Evolutionary conservation across 805 yeast genomes (phyloP), one percentile per base, ranked within the genome.

Genomic region (Kodamaea fukazawae): DNA sequence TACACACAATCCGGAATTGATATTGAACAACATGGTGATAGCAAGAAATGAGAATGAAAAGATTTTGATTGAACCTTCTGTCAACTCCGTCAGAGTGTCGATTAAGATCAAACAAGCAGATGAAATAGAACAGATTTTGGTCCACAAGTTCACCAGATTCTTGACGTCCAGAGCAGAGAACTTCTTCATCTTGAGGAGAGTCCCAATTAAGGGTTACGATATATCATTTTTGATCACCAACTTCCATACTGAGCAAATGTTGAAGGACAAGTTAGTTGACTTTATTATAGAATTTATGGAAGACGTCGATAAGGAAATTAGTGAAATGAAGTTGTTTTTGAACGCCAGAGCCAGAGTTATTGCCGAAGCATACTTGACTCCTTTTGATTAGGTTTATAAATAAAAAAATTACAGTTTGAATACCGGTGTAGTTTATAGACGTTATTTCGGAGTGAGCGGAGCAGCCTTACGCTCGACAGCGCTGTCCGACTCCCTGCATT

Each of bases 261-360:
- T 90, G 67, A 91, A 93, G 68, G 90, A 84, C 54, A 93, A 93
- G 66, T 76, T 93, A 53, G 96, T 93, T 32, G 99, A 93, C 63
- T 93, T 93, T 63, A 90, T 93, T 51, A 88, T 93, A 51, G 98
- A 93, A 68, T 93, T 93, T 63, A 90, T 93, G 98, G 98, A 93
- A 64, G 99, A 90, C 57, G 99, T 93, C 13, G 99, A 93, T 64
- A 91, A 89, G 70, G 99, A 93, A 65, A 93, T 93, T 57, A 87
- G 96, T 64, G 99, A 93, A 62, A 93, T 93, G 95, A 93, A 93
- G 67, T 75, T 93, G 62, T 93, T 91, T 63, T 77, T 93, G 61
- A 93, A 93, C 58, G 96, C 99, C 10, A 79, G 99, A 59, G 99
- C 99, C 10, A 84, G 99, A 71, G 91, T 88, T 46, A 95, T 89